Conservation (phyloP, 2,329 filamentous ascomycete genomes). For the Thielaviopsis populi region DNA sequence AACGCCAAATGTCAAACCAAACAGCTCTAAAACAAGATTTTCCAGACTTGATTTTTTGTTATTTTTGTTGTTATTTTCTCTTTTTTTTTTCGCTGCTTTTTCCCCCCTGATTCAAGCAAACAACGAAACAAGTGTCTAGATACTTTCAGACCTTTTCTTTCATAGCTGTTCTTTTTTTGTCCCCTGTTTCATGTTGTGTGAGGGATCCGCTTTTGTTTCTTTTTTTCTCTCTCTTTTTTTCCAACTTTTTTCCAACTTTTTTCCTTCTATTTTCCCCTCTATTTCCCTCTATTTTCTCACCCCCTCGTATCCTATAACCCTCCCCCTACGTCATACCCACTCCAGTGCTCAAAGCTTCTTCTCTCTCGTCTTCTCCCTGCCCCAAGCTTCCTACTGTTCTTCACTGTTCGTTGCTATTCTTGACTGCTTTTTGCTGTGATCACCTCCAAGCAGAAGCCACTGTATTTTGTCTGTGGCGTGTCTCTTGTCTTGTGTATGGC, state of each 20-base stretch:
- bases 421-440: background rate
- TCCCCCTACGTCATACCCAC: no score
- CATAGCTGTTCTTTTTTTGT: no score
- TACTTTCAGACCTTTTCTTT: no score
- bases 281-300: background rate
- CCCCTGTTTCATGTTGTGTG: no score
- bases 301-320: background rate
- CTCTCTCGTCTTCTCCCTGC: background rate
- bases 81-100: background rate
- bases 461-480: no score
- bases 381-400: background rate
- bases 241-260: background rate
- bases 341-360: background rate
- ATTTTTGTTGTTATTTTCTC: background rate
- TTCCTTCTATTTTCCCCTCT: conserved; percentile 1
- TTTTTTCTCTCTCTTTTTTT: background rate
- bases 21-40: conserved; percentile 2
- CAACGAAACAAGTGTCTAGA: no score
- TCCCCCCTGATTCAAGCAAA: no score
- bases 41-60: background rate
- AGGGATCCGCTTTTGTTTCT: no score
- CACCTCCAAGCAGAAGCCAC: background rate
- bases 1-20: conserved; percentile 4
- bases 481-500: no score
- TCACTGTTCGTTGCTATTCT: no score